These are phyloP conservation scores for Aphanomyces cochlioides DNA, from an alignment of 352 stramenopile species.

Conservation along the genomic window DNA sequence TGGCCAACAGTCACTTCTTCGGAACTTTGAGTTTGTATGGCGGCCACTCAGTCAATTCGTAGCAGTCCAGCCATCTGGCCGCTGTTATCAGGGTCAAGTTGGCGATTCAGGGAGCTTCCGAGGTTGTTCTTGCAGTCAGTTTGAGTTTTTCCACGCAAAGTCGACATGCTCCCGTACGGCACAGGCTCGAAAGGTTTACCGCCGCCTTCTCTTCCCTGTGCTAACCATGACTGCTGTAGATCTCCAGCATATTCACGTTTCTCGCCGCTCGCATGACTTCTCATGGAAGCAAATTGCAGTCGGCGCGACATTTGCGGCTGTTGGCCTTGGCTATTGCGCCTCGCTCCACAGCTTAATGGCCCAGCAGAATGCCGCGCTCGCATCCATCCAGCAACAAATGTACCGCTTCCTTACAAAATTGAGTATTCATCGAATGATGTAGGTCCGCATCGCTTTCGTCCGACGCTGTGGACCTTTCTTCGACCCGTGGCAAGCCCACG, in stretches of 20 bases:
- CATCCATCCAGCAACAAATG: conserved; percentile 52
- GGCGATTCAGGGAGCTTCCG: too few relatives aligned
- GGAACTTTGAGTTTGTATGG: too few relatives aligned
- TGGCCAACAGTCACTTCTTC: too few relatives aligned
- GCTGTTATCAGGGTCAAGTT: too few relatives aligned
- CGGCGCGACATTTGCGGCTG: conserved; percentile 38
- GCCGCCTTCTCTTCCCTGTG: not conserved
- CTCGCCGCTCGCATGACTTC: not conserved
- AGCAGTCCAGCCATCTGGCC: too few relatives aligned
- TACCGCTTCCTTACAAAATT: conserved; percentile 38
- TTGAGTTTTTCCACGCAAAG: not conserved
- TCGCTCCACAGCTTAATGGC: conserved; percentile 44
- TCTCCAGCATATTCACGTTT: conserved; percentile 23
- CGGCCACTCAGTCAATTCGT: too few relatives aligned
- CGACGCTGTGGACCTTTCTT: too few relatives aligned
- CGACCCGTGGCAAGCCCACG: conserved; percentile 10
- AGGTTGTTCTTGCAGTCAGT: not conserved
- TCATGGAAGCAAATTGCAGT: conserved; percentile 42
- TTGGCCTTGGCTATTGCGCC: conserved; percentile 37
- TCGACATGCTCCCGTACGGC: conserved; percentile 24
- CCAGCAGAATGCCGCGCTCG: conserved; percentile 39
- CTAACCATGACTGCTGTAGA: not conserved
- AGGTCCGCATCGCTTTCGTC: too few relatives aligned
- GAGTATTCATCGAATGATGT: too few relatives aligned
- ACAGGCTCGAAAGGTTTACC: conserved; percentile 16